Conservation (phyloP, 169 alveolate genomes). For the Plasmodium relictum region DNA sequence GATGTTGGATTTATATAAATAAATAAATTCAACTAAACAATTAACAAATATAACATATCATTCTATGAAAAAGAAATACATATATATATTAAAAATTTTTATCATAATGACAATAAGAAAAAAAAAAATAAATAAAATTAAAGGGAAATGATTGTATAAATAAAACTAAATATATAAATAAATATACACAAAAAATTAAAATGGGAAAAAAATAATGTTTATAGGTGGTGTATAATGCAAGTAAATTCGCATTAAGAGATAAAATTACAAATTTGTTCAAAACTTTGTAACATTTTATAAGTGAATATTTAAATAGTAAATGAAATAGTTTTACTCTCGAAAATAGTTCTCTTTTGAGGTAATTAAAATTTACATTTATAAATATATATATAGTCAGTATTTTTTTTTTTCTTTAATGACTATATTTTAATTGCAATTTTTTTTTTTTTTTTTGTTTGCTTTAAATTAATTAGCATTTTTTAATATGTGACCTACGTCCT, state of each 20-base stretch:
- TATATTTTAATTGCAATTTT: too few relatives aligned
- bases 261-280: constrained; percentile 17
- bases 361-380: too few relatives aligned
- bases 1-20: constrained; percentile 1
- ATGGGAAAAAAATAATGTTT: background rate
- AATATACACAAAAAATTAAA: background rate
- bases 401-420: too few relatives aligned
- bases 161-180: background rate
- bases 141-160: background rate
- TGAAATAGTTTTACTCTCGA: background rate
- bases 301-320: constrained; percentile 9
- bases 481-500: background rate
- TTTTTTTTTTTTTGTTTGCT: background rate
- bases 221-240: background rate
- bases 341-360: background rate
- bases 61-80: constrained; percentile 22
- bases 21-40: constrained; percentile 27
- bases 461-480: background rate
- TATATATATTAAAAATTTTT: background rate
- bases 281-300: background rate
- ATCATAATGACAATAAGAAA: background rate
- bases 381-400: too few relatives aligned
- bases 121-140: constrained; percentile 12
- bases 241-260: background rate
- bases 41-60: constrained; percentile 19